phyloP scores from a whole-genome alignment of 23 red algal genomes.

The Cyanidium caldarium region DNA sequence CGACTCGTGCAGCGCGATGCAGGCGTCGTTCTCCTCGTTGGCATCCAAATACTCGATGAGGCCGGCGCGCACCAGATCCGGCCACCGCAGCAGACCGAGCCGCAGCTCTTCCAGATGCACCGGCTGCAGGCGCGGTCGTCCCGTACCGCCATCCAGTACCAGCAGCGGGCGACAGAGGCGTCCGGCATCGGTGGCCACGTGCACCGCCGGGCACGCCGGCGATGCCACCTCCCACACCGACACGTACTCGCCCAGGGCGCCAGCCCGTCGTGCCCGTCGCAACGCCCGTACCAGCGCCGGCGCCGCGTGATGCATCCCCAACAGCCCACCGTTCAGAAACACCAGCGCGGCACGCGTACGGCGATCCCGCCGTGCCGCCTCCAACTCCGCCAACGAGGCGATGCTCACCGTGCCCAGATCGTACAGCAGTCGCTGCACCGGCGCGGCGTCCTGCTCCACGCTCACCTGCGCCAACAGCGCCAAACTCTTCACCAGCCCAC shows the following conservation, averaged over 20 bases:
- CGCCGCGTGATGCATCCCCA: slow-evolving; percentile 74
- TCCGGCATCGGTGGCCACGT: slow-evolving; percentile 76
- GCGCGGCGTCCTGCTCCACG: slow-evolving; percentile 54
- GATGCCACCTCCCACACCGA: slow-evolving; percentile 43
- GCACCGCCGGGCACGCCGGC: slow-evolving; percentile 30
- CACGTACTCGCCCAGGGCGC: slow-evolving; percentile 66
- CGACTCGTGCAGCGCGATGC: slow-evolving; percentile 36
- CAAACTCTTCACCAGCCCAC: slow-evolving; percentile 93
- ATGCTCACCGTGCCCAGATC: slow-evolving; percentile 58
- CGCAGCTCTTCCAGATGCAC: slow-evolving; percentile 42
- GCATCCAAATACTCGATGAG: slow-evolving; percentile 95
- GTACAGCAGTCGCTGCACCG: slow-evolving; percentile 56
- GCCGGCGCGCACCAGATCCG: slow-evolving; percentile 62
- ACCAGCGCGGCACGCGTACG: slow-evolving; percentile 15
- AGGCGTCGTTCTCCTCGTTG: slow-evolving; percentile 87
- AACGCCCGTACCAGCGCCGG: slow-evolving; percentile 21
- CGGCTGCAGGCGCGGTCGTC: slow-evolving; percentile 23
- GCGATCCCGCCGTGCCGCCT: slow-evolving; percentile 8
- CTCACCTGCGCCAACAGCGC: slow-evolving; percentile 92
- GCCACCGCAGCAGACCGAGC: slow-evolving; percentile 39
- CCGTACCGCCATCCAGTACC: slow-evolving; percentile 42
- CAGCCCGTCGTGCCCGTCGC: slow-evolving; percentile 37
- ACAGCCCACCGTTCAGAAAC: slow-evolving; percentile 66
- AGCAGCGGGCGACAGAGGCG: slow-evolving; percentile 83
- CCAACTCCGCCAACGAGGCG: slow-evolving; percentile 19